phyloP scores from a whole-genome alignment of 163 green algal species.

The Chlamydomonas reinhardtii region DNA sequence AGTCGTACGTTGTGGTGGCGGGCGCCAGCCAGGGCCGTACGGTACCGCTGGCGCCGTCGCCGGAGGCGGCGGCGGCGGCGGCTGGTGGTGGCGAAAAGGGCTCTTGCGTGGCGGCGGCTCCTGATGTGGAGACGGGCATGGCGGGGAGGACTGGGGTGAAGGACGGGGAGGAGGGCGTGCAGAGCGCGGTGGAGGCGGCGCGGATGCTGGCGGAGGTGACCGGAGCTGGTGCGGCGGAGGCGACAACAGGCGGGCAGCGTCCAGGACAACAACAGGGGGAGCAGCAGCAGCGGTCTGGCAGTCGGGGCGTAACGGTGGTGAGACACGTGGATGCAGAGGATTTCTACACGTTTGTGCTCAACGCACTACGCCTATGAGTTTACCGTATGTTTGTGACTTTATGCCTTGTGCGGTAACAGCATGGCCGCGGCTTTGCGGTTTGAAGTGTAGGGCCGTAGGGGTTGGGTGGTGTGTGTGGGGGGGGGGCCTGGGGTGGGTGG shows the following conservation, averaged over 20 bases:
- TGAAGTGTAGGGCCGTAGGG: no score
- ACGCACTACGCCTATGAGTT: neutral
- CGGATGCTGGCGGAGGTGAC: neutral
- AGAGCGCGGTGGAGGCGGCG: no score
- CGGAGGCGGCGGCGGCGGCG: neutral
- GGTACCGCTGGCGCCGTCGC: neutral
- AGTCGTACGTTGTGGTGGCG: constrained; percentile 5
- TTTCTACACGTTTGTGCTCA: constrained; percentile 43
- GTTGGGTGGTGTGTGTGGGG: no score
- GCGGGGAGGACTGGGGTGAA: no score
- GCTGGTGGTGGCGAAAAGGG: neutral
- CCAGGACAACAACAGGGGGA: no score
- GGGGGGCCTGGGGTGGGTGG: no score
- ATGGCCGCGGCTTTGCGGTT: no score
- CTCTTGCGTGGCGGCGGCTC: neutral
- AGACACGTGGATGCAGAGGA: constrained; percentile 33
- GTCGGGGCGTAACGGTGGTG: constrained; percentile 19
- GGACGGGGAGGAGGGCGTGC: neutral
- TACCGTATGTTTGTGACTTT: no score
- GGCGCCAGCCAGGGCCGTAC: constrained; percentile 48
- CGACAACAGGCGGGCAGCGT: neutral
- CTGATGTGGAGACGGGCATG: neutral
- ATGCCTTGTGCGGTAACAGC: no score
- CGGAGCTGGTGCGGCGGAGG: neutral
- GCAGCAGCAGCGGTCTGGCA: neutral